phyloP scores from a whole-genome alignment of 352 stramenopile genomes.

The Phytophthora capsici region DNA sequence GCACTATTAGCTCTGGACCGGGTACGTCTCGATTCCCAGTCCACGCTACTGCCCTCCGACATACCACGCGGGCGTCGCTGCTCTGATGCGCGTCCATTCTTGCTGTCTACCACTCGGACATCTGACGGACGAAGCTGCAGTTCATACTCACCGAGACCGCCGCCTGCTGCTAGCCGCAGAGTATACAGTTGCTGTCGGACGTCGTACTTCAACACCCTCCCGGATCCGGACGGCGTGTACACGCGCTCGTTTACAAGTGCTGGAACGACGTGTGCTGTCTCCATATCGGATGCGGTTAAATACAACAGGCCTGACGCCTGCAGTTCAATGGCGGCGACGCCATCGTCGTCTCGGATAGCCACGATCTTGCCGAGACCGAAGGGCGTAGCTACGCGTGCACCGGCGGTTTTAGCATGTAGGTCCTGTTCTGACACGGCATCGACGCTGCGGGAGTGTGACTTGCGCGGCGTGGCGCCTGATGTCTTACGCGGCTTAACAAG shows the following conservation, averaged over 20 bases:
- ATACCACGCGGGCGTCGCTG: conserved; percentile 39
- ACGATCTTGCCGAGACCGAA: conserved; percentile 73
- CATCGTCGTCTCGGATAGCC: conserved; percentile 56
- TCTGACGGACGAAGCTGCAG: conserved; percentile 46
- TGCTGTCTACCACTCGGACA: conserved; percentile 41
- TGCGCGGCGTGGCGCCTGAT: conserved; percentile 18
- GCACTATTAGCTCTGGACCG: conserved; percentile 19
- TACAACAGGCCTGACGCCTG: conserved; percentile 45
- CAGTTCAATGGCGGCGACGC: conserved; percentile 57
- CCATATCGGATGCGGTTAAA: conserved; percentile 37
- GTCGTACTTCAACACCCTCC: conserved; percentile 60
- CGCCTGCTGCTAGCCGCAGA: conserved; percentile 42
- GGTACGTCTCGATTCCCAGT: conserved; percentile 25
- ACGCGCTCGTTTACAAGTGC: conserved; percentile 66
- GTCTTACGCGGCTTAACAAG: conserved; percentile 40
- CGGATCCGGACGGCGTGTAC: conserved; percentile 61
- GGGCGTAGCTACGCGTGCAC: conserved; percentile 60
- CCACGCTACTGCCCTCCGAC: conserved; percentile 28
- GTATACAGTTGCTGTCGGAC: conserved; percentile 57
- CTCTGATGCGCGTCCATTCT: conserved; percentile 25
- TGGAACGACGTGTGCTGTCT: conserved; percentile 60
- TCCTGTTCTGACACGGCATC: conserved; percentile 56
- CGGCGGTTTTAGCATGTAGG: conserved; percentile 41
- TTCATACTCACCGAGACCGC: conserved; percentile 46
- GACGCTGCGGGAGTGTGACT: conserved; percentile 44